Evolutionary conservation across 305 asterid genomes (phyloP).

Genomic region (Rubia occidens): DNA sequence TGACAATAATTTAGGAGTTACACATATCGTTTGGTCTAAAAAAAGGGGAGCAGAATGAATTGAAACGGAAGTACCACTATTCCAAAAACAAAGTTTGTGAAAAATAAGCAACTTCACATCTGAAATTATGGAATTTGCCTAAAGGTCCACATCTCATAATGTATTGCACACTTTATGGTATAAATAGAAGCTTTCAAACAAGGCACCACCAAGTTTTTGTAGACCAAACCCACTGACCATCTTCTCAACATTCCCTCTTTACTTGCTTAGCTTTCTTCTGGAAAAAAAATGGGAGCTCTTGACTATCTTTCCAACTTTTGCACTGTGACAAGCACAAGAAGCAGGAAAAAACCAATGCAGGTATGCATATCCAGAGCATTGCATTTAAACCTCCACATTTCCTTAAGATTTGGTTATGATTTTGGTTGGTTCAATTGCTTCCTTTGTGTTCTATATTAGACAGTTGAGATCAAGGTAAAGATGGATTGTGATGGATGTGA

Average conservation of each 20-base stretch:
- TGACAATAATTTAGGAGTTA: too few species aligned
- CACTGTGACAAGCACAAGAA: slow-evolving; percentile 53
- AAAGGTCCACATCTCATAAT: slow-evolving; percentile 11
- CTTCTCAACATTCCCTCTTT: slow-evolving; percentile 7
- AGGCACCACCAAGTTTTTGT: slow-evolving; percentile 4
- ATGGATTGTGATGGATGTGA: slow-evolving; percentile 92
- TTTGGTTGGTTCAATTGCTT: background rate
- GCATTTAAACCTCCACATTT: too few species aligned
- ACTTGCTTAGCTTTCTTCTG: slow-evolving; percentile 21
- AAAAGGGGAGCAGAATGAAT: too few species aligned
- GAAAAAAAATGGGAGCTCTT: slow-evolving; percentile 65
- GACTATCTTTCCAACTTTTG: slow-evolving; percentile 81
- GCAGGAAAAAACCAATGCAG: slow-evolving; percentile 82
- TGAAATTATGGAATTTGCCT: slow-evolving; percentile 1
- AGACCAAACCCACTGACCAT: background rate
- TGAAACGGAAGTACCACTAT: too few species aligned
- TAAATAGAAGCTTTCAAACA: slow-evolving; percentile 7
- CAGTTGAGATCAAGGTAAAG: slow-evolving; percentile 81
- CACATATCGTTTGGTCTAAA: too few species aligned
- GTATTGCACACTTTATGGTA: slow-evolving; percentile 8
- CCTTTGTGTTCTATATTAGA: slow-evolving; percentile 63
- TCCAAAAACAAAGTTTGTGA: background rate
- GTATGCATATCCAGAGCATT: slow-evolving; percentile 22
- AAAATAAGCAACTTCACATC: background rate
- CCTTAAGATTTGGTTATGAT: too few species aligned